Evolutionary conservation across 2,329 filamentous ascomycete genomes (phyloP), one percentile per base, ranked within the genome.

Genomic region (Cladophialophora bantiana): DNA sequence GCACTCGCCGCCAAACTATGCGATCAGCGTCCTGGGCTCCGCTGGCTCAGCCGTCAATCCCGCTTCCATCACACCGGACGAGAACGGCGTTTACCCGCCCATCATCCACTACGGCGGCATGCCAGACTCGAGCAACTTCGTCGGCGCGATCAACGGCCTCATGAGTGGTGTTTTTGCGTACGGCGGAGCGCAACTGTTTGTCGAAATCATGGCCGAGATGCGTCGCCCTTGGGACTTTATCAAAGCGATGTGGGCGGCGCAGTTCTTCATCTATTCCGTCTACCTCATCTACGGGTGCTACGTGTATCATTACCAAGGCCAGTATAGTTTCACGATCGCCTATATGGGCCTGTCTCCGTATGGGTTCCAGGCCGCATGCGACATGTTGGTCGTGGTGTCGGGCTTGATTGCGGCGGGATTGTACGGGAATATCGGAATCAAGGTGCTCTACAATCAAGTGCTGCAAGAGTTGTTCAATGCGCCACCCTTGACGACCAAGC

Each of bases 371-470:
- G 74, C 72, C 2, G 73, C 72, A 1, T 74, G 76, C 18, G 75
- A 77, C 60, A 75, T 76, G 70, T 59, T 75, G 62, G 73, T 71
- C 35, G 69, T 74, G 52, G 72, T 75, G 45, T 73, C 68, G 48
- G 75, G 72, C 7, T 68, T 80, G 1, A 79, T 80, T 55, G 75
- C 78, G 1, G 78, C 76, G 2, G 76, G 73, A 7, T 72, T 80
- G 1, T 80, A 80, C 64, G 78, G 78, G 4, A 80, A 80, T 64
- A 80, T 80, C 38, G 78, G 78, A 15, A 77, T 80, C 67, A 80
- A 80, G 69, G 77, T 80, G 1, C 66, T 79, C 36, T 84, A 84
- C 74, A 78, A 80, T 67, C 79, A 82, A 38, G 75, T 84, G 48
- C 68, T 82, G 4, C 66, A 71, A 64, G 81, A 82, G 38, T 69